Conservation (phyloP, 208 protist species). For the Leishmania lainsoni region DNA sequence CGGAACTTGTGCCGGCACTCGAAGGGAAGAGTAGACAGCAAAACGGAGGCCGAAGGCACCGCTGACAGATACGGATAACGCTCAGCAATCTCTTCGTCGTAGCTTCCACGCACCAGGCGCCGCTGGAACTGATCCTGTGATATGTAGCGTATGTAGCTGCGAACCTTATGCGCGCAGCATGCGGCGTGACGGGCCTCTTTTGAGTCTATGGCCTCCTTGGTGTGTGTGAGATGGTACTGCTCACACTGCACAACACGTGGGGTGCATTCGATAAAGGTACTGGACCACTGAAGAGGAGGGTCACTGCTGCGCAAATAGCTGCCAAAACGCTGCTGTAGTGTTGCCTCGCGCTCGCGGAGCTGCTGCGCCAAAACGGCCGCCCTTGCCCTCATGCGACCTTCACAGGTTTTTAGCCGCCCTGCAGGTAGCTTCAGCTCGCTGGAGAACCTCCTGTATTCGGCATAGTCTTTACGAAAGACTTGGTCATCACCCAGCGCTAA, state of each 20-base stretch:
- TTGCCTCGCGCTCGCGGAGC: conserved; percentile 17
- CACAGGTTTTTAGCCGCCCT: conserved; percentile 14
- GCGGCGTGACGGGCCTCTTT: conserved; percentile 9
- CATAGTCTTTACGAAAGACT: conserved; percentile 30
- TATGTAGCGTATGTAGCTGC: conserved; percentile 15
- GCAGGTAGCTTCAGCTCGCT: conserved; percentile 8
- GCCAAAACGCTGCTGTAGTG: conserved; percentile 33
- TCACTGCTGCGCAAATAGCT: conserved; percentile 19
- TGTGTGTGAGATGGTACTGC: conserved; percentile 9
- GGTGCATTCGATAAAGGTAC: conserved; percentile 13
- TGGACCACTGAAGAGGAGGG: conserved; percentile 18
- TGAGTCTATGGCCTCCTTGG: background rate
- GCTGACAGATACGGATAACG: conserved; percentile 28
- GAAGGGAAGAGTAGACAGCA: conserved; percentile 18
- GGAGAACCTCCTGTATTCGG: conserved; percentile 17
- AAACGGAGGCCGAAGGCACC: conserved; percentile 8
- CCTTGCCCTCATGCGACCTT: conserved; percentile 19
- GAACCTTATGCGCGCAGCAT: conserved; percentile 20
- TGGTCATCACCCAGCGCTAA: conserved; percentile 44
- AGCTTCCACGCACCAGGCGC: conserved; percentile 14
- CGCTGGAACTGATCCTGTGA: conserved; percentile 21
- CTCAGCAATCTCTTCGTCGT: conserved; percentile 25
- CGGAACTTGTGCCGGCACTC: conserved; percentile 27
- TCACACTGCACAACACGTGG: conserved; percentile 35
- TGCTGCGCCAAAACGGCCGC: conserved; percentile 25